A percentile compares a stretch with the other conserved stretches of the same genome.
phyloP scores from a whole-genome alignment of 1,284 basidiomycete species.

The Trichosporon faecale region DNA sequence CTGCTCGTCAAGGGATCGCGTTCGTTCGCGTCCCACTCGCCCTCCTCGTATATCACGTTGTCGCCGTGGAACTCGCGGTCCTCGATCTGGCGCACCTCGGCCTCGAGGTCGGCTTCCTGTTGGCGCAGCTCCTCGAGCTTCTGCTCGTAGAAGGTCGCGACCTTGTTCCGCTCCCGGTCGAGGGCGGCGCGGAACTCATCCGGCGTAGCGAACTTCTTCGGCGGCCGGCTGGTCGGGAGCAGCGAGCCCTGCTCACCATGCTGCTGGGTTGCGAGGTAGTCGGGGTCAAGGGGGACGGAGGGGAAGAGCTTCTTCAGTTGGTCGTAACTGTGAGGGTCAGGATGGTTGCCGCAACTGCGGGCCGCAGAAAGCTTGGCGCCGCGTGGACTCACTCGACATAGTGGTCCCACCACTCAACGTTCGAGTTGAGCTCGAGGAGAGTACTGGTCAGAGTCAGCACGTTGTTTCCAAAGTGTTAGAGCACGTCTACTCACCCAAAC shows the following conservation, averaged over 20 bases:
- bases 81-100: constrained; percentile 66
- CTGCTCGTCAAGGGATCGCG: constrained; percentile 26
- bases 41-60: constrained; percentile 55
- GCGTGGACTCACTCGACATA: constrained; percentile 62
- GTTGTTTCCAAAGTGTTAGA: not conserved
- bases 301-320: constrained; percentile 70
- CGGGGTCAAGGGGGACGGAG: constrained; percentile 47
- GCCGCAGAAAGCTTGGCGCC: not conserved
- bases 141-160: constrained; percentile 71
- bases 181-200: constrained; percentile 73
- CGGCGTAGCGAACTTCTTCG: constrained; percentile 46
- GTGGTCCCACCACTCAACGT: constrained; percentile 90
- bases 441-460: constrained; percentile 50
- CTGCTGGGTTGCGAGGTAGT: constrained; percentile 56
- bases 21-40: constrained; percentile 59
- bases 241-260: constrained; percentile 62
- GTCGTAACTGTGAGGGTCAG: constrained; percentile 62
- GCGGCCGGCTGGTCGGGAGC: constrained; percentile 53
- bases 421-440: constrained; percentile 87
- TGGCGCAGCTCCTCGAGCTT: constrained; percentile 71
- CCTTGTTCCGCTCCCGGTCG: constrained; percentile 80
- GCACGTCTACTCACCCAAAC: constrained; percentile 48
- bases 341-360: not conserved
- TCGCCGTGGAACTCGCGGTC: constrained; percentile 59
- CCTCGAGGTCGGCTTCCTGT: constrained; percentile 64